Evolutionary conservation across 345 rosid genomes (phyloP).

Genomic region (Salix viminalis): DNA sequence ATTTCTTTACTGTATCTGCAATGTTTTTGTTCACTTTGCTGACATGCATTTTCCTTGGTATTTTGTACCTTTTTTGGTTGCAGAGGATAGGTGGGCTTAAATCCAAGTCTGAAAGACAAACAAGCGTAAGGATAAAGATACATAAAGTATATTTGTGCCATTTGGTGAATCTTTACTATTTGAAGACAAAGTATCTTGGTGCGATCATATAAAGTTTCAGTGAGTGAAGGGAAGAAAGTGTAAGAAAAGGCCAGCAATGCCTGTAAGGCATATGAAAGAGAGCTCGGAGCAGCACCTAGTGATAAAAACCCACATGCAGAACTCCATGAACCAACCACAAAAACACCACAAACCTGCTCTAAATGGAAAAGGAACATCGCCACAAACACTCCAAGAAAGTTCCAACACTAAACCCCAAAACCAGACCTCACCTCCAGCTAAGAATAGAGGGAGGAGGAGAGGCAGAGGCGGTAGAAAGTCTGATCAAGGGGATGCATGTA

Average conservation of each 20-base stretch:
- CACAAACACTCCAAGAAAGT: slow-evolving; percentile 36
- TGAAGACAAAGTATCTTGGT: slow-evolving; percentile 6
- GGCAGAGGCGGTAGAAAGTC: slow-evolving; percentile 93
- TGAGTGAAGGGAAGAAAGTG: background rate
- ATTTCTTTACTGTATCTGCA: slow-evolving; percentile 26
- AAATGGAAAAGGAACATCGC: slow-evolving; percentile 69
- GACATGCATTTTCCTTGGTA: slow-evolving; percentile 35
- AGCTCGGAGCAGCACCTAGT: slow-evolving; percentile 65
- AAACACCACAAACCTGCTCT: slow-evolving; percentile 57
- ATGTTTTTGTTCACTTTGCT: slow-evolving; percentile 21
- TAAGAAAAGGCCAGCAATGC: slow-evolving; percentile 40
- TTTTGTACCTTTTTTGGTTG: slow-evolving; percentile 8
- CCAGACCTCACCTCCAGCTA: slow-evolving; percentile 65
- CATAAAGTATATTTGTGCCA: slow-evolving; percentile 19
- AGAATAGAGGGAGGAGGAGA: slow-evolving; percentile 71
- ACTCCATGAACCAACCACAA: slow-evolving; percentile 46
- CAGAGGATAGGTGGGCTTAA: slow-evolving; percentile 15
- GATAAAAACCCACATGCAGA: slow-evolving; percentile 60
- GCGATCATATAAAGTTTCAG: slow-evolving; percentile 13
- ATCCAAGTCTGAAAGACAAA: slow-evolving; percentile 16
- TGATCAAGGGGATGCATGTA: slow-evolving; percentile 79
- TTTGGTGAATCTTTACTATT: slow-evolving; percentile 29
- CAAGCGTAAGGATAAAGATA: slow-evolving; percentile 17
- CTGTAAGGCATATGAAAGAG: slow-evolving; percentile 86
- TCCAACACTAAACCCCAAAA: slow-evolving; percentile 36